phyloP scores from a whole-genome alignment of 2,329 filamentous ascomycete species.

The Colletotrichum eleusines region DNA sequence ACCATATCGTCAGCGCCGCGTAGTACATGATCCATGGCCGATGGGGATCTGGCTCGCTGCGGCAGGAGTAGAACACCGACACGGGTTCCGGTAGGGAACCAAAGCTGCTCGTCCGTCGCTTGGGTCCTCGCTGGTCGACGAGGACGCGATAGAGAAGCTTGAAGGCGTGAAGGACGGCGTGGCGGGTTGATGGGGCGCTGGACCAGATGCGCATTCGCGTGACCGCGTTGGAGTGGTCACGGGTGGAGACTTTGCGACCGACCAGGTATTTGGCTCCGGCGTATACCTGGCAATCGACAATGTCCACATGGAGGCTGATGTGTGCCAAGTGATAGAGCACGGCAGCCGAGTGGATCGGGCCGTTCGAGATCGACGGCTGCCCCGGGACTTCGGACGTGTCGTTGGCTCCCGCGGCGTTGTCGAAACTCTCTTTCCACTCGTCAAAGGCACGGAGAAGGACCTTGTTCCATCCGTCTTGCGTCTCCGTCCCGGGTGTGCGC shows the following conservation, averaged over 20 bases:
- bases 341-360: slow-evolving; percentile 81
- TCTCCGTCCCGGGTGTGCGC: slow-evolving; percentile 68
- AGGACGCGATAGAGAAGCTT: slow-evolving; percentile 84
- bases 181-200: slow-evolving; percentile 77
- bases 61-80: slow-evolving; percentile 73
- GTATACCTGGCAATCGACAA: slow-evolving; percentile 91
- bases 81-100: slow-evolving; percentile 49
- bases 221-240: slow-evolving; percentile 80
- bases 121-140: slow-evolving; percentile 61
- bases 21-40: slow-evolving; percentile 94
- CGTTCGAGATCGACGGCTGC: slow-evolving; percentile 67
- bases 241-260: slow-evolving; percentile 80
- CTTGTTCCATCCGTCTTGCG: slow-evolving; percentile 81
- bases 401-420: slow-evolving; percentile 68
- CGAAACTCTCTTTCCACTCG: slow-evolving; percentile 88
- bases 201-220: slow-evolving; percentile 86
- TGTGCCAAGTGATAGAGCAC: slow-evolving; percentile 89
- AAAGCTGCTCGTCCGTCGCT: slow-evolving; percentile 43
- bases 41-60: slow-evolving; percentile 84
- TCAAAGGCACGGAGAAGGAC: slow-evolving; percentile 85
- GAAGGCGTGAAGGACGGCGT: slow-evolving; percentile 87
- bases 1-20: slow-evolving; percentile 87
- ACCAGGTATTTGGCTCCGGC: slow-evolving; percentile 82
- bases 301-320: slow-evolving; percentile 89
- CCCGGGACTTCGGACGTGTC: slow-evolving; percentile 50